A percentile compares a stretch with the other conserved stretches of the same genome.
Conservation (phyloP, 164 flowering plant genomes). For the Aristolochia fimbriata region DNA sequence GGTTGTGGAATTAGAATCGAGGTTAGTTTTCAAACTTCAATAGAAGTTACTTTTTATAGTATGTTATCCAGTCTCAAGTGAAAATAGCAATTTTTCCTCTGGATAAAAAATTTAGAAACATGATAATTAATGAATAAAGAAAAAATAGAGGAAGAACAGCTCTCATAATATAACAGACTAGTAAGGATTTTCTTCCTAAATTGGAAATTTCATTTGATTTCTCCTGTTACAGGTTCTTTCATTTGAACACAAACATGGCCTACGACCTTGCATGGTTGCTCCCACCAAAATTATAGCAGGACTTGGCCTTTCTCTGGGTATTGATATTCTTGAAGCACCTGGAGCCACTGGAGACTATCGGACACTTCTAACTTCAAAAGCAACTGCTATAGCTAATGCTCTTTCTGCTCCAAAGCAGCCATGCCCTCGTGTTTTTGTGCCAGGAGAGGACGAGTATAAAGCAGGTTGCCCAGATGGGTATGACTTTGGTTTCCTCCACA, state of each 20-base stretch:
- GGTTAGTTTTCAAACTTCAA: constrained; percentile 26
- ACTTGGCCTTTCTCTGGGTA: constrained; percentile 82
- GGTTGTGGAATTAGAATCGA: constrained; percentile 98
- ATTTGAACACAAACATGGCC: constrained; percentile 64
- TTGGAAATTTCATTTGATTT: not conserved
- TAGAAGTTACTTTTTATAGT: too few species aligned
- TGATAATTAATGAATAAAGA: too few species aligned
- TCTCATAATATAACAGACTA: too few species aligned
- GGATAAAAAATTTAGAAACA: too few species aligned
- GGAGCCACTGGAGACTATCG: constrained; percentile 99
- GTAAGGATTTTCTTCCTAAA: too few species aligned
- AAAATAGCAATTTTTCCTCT: too few species aligned
- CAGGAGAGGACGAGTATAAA: constrained; percentile 74
- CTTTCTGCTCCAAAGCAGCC: constrained; percentile 63
- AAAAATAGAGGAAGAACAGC: too few species aligned
- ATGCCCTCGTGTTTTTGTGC: constrained; percentile 70
- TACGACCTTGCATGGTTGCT: constrained; percentile 96
- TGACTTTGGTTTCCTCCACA: constrained; percentile 95
- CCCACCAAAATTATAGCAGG: constrained; percentile 99
- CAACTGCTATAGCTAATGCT: constrained; percentile 73
- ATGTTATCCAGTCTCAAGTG: too few species aligned
- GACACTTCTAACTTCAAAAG: constrained; percentile 81
- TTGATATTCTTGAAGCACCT: constrained; percentile 95
- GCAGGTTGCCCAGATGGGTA: constrained; percentile 76
- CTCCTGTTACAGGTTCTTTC: constrained; percentile 59